A percentile compares a stretch with the other conserved stretches of the same genome.
Evolutionary conservation across 2,329 filamentous ascomycete species (phyloP).

Genomic region (Aureobasidium sp.): DNA sequence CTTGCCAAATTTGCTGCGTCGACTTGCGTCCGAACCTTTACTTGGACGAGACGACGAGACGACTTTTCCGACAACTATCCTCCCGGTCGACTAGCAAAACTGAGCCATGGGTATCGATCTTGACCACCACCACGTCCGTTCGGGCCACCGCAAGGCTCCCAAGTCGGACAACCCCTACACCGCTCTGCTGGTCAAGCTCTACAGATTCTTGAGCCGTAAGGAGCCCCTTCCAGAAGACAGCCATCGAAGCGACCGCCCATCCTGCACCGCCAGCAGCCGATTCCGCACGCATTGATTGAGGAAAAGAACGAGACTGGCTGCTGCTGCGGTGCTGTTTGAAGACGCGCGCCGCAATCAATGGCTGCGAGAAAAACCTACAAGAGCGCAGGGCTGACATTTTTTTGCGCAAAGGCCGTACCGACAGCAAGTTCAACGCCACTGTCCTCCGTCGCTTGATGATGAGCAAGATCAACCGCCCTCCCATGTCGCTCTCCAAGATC

Average conservation of each 20-base stretch:
- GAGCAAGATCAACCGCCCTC: constrained; percentile 91
- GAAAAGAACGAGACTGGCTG: background rate
- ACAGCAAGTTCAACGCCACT: constrained; percentile 97
- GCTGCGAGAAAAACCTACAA: background rate
- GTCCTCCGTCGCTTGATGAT: constrained; percentile 95
- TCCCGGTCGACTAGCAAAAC: constrained; percentile 2
- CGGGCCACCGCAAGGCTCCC: constrained; percentile 61
- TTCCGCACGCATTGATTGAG: background rate
- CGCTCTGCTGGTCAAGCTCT: constrained; percentile 72
- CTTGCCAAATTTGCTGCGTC: background rate
- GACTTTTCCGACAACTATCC: constrained; percentile 5
- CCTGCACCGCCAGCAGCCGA: background rate
- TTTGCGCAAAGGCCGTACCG: constrained; percentile 67
- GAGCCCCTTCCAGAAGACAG: background rate
- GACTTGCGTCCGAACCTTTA: background rate
- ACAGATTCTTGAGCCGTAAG: constrained; percentile 25
- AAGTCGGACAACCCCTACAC: constrained; percentile 53
- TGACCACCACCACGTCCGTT: constrained; percentile 58
- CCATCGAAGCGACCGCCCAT: background rate
- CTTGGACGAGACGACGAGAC: constrained; percentile 5
- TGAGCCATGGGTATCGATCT: constrained; percentile 14
- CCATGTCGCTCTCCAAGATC: constrained; percentile 90
- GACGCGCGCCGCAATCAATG: background rate
- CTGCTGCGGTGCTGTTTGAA: background rate
- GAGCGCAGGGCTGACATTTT: constrained; percentile 12